These are phyloP conservation scores for Cercospora sp. DNA, from an alignment of 2,329 filamentous ascomycete genomes.

Conservation along the genomic window DNA sequence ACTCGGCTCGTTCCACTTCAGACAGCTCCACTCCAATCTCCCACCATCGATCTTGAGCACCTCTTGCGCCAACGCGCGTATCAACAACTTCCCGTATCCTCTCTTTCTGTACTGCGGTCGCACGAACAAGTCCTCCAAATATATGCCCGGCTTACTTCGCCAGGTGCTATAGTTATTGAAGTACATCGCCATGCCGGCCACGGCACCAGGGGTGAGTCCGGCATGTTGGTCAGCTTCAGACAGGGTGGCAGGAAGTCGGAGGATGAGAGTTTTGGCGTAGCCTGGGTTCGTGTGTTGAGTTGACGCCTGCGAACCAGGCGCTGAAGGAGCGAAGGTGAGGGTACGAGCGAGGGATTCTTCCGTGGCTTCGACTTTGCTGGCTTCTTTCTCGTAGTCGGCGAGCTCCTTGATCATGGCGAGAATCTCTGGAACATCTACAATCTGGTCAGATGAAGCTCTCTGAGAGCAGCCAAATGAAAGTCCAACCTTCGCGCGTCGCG, in stretches of 20 bases:
- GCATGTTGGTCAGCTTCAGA: constrained; percentile 26
- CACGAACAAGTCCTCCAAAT: constrained; percentile 92
- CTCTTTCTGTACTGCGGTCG: constrained; percentile 66
- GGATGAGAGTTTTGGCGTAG: constrained; percentile 74
- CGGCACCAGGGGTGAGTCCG: constrained; percentile 37
- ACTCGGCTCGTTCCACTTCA: constrained; percentile 91
- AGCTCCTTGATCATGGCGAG: constrained; percentile 80
- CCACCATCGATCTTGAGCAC: constrained; percentile 70
- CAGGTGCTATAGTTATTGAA: constrained; percentile 97
- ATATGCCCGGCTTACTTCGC: constrained; percentile 83
- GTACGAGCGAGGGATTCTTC: constrained; percentile 70
- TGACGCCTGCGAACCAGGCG: constrained; percentile 30
- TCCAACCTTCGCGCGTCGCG: constrained; percentile 54
- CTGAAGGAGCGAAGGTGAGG: constrained; percentile 69
- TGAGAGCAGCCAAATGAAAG: background rate
- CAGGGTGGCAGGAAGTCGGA: constrained; percentile 45
- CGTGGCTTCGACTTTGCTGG: constrained; percentile 74
- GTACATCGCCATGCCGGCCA: constrained; percentile 82
- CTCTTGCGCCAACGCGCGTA: constrained; percentile 77
- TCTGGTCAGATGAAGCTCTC: constrained; percentile 5
- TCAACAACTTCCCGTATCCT: constrained; percentile 76
- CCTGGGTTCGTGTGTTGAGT: constrained; percentile 50
- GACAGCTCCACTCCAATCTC: constrained; percentile 83
- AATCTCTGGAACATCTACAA: constrained; percentile 75
- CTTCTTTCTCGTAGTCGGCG: constrained; percentile 81